Evolutionary conservation across 2,329 filamentous ascomycete genomes (phyloP).

Genomic region (Colletotrichum lini): DNA sequence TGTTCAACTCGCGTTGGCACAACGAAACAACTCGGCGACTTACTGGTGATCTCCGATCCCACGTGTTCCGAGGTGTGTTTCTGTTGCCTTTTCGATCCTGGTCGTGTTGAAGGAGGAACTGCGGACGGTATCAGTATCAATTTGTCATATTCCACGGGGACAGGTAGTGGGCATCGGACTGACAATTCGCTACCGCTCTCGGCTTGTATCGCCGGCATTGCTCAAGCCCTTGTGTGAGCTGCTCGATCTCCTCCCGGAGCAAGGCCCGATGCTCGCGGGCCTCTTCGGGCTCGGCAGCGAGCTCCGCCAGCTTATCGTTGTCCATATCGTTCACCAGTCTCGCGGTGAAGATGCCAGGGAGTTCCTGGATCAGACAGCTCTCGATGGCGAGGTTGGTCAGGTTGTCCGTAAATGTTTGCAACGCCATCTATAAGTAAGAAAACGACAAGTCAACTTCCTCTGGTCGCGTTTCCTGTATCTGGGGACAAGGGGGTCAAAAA

Average conservation of each 20-base stretch:
- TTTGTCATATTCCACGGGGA: no score
- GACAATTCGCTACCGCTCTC: background rate
- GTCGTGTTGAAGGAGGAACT: no score
- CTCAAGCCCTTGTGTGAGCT: slow-evolving; percentile 43
- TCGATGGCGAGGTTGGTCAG: slow-evolving; percentile 64
- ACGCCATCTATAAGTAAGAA: slow-evolving; percentile 57
- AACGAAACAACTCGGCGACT: no score
- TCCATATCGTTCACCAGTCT: slow-evolving; percentile 53
- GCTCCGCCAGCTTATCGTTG: slow-evolving; percentile 47
- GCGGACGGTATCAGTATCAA: no score
- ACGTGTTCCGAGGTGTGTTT: no score
- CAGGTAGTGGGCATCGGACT: no score
- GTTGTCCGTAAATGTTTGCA: slow-evolving; percentile 62
- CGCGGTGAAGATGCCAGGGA: slow-evolving; percentile 59
- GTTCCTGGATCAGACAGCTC: slow-evolving; percentile 59
- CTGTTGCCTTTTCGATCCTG: no score
- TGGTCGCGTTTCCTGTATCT: background rate
- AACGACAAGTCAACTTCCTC: background rate
- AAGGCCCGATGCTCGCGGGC: slow-evolving; percentile 35
- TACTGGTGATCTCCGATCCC: no score
- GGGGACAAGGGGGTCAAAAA: no score
- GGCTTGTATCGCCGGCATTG: slow-evolving; percentile 44
- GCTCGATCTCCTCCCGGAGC: slow-evolving; percentile 37
- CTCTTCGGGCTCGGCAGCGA: slow-evolving; percentile 52
- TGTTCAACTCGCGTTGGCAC: no score